Percentiles rank a stretch among this genome's conserved stretches.
Evolutionary conservation across 345 rosid species (phyloP).

Genomic region (Pugionium cornutum): DNA sequence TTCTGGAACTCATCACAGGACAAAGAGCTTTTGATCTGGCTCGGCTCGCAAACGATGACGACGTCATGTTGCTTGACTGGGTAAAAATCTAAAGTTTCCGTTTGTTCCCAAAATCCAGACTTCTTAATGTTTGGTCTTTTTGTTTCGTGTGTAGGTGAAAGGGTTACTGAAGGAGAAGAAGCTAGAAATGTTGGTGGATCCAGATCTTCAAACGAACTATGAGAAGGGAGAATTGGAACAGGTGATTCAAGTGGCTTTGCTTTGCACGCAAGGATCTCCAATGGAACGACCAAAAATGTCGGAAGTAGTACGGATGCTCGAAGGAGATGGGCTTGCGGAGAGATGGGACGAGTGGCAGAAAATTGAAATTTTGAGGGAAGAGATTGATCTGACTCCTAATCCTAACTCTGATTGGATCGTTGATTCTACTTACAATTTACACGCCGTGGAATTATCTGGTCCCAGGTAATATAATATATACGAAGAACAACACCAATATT

Average conservation of each 20-base stretch:
- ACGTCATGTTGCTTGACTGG: conserved; percentile 98
- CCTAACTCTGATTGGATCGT: conserved; percentile 82
- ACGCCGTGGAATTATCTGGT: conserved; percentile 91
- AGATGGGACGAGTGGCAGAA: conserved; percentile 98
- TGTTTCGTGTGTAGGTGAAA: conserved; percentile 61
- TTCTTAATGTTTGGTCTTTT: no score
- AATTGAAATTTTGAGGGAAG: conserved; percentile 87
- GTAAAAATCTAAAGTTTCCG: conserved; percentile 26
- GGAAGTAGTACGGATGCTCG: conserved; percentile 93
- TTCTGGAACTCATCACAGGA: conserved; percentile 89
- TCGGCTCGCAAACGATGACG: conserved; percentile 92
- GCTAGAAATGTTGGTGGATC: conserved; percentile 91
- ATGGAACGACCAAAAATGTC: conserved; percentile 96
- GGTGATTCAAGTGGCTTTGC: conserved; percentile 87
- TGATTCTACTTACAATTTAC: conserved; percentile 90
- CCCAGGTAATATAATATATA: conserved; percentile 53
- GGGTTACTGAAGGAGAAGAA: conserved; percentile 92
- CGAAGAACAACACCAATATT: no score
- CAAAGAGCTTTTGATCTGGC: conserved; percentile 99
- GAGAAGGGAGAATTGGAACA: conserved; percentile 81
- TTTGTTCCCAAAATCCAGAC: neutral
- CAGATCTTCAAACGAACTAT: conserved; percentile 78
- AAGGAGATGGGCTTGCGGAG: conserved; percentile 91
- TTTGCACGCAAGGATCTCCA: conserved; percentile 93
- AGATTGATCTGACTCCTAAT: conserved; percentile 71